A percentile compares a stretch with the other conserved stretches of the same genome.
phyloP scores from a whole-genome alignment of 176 grass and related monocot species.

The Themeda triandra region DNA sequence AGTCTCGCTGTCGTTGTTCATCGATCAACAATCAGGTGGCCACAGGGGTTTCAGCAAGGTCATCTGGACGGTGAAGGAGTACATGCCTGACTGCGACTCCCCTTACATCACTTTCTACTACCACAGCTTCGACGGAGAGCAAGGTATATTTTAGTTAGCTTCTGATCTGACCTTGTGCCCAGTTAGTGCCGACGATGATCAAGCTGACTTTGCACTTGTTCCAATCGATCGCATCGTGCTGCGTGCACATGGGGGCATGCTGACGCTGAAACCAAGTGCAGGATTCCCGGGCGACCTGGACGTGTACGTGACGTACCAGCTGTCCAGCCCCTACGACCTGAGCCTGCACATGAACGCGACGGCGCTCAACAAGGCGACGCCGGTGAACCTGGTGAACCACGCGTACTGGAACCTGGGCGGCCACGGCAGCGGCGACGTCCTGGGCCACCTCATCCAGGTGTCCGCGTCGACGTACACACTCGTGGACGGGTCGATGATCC shows the following conservation, averaged over 20 bases:
- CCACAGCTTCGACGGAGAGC: conserved; percentile 77
- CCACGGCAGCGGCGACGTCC: conserved; percentile 55
- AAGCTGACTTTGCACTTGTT: too few relatives aligned
- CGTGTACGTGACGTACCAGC: too few relatives aligned
- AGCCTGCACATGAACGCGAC: conserved; percentile 42
- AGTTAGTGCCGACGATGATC: too few relatives aligned
- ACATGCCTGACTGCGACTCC: conserved; percentile 39
- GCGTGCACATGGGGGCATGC: too few relatives aligned
- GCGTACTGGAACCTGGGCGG: conserved; percentile 89
- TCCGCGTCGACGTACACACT: conserved; percentile 62
- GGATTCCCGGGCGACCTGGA: too few relatives aligned
- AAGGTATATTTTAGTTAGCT: conserved; percentile 17
- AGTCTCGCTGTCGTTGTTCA: too few relatives aligned
- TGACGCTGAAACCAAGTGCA: too few relatives aligned
- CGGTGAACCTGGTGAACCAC: conserved; percentile 80
- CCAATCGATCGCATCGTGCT: too few relatives aligned
- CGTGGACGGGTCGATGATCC: conserved; percentile 56
- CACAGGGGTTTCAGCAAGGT: conserved; percentile 71
- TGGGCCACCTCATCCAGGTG: conserved; percentile 64
- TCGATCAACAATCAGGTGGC: conserved; percentile 40
- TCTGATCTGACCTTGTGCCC: too few relatives aligned
- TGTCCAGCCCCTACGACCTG: too few relatives aligned
- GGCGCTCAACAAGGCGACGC: conserved; percentile 58
- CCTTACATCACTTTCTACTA: conserved; percentile 84
- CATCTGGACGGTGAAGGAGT: conserved; percentile 75